Conservation (phyloP, 2,329 filamentous ascomycete species). For the Colletotrichum zoysiae region DNA sequence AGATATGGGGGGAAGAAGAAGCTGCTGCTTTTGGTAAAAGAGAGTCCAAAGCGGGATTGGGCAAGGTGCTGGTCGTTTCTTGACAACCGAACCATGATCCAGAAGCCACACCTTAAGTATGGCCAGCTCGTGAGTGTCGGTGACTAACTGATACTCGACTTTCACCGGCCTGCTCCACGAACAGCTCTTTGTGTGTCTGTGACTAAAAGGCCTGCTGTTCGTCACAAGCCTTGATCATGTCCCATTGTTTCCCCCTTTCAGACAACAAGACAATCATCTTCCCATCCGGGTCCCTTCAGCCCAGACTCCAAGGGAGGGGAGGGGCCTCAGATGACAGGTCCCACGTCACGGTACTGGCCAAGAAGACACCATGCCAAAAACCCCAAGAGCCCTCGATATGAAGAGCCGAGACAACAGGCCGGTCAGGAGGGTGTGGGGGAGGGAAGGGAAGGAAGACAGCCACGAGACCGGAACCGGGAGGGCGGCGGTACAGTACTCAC, state of each 20-base stretch:
- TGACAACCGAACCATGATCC: constrained; percentile 7
- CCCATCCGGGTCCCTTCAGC: constrained; percentile 7
- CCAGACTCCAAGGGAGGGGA: background rate
- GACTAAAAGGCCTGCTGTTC: constrained; percentile 30
- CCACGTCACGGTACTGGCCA: constrained; percentile 20
- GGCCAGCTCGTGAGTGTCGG: constrained; percentile 24
- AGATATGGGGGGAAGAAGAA: background rate
- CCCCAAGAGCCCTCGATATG: constrained; percentile 15
- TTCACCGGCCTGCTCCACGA: constrained; percentile 29
- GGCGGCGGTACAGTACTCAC: constrained; percentile 25
- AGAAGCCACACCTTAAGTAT: constrained; percentile 28
- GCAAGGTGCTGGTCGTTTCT: background rate
- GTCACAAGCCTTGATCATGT: constrained; percentile 41
- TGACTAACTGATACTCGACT: constrained; percentile 30
- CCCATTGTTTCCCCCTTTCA: constrained; percentile 28
- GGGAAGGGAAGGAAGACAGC: background rate
- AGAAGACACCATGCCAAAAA: constrained; percentile 19
- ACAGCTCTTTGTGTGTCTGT: constrained; percentile 23
- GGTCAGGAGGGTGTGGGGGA: constrained; percentile 27
- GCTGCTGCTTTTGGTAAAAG: background rate
- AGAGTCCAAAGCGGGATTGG: background rate
- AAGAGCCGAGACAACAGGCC: constrained; percentile 42
- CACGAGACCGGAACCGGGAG: constrained; percentile 33
- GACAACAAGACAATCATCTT: constrained; percentile 27
- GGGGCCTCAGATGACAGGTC: constrained; percentile 37